Evolutionary conservation across 352 stramenopile species (phyloP).

Genomic region (Phytophthora meadii): DNA sequence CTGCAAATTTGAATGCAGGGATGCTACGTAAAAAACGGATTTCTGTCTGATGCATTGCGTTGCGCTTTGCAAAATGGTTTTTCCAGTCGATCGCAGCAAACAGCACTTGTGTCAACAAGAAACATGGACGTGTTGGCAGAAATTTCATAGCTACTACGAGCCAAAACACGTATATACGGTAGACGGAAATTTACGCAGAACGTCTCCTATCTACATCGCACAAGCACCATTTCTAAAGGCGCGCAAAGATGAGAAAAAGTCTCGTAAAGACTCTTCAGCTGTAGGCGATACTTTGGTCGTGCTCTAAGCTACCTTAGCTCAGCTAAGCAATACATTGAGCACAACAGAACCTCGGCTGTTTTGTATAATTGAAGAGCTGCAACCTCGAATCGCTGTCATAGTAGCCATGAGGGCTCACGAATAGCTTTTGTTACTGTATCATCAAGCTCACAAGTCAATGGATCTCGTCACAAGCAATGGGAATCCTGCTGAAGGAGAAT

Average conservation of each 20-base stretch:
- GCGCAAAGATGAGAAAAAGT: neutral
- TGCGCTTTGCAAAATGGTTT: neutral
- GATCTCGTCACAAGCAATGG: neutral
- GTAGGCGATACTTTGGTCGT: too few species aligned
- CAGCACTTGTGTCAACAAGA: too few species aligned
- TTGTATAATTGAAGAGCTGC: too few species aligned
- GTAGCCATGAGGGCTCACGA: neutral
- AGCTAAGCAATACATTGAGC: too few species aligned
- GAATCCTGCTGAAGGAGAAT: neutral
- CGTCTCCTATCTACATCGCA: neutral
- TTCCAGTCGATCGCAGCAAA: too few species aligned
- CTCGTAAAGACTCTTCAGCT: too few species aligned
- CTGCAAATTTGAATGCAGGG: neutral
- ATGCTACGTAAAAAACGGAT: neutral
- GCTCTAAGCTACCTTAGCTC: too few species aligned
- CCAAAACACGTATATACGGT: neutral
- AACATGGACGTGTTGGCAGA: too few species aligned
- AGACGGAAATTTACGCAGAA: neutral
- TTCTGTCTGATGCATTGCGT: neutral
- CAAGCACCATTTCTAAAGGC: neutral
- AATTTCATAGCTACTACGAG: neutral
- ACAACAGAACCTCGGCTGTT: too few species aligned
- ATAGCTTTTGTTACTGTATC: neutral
- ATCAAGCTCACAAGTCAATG: conserved; percentile 5
- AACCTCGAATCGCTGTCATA: too few species aligned